Evolutionary conservation across 176 grass and related monocot genomes (phyloP), one percentile per base, ranked within the genome.

Genomic region (Musa acuminata): DNA sequence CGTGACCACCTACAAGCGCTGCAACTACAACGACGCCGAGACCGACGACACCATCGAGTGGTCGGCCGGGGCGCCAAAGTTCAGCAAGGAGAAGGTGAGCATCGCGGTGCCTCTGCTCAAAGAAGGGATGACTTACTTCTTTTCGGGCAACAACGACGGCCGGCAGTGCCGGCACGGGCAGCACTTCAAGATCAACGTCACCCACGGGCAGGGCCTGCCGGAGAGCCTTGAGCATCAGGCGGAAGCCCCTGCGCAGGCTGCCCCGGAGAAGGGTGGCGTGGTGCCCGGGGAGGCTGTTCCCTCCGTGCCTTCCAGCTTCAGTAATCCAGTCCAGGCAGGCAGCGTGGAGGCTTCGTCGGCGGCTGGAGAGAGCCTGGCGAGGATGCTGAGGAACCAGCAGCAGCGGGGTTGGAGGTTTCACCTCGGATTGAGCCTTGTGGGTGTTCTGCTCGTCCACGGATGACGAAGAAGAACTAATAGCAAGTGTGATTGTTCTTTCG

Each of bases 101-200:
- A 78, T 93, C 20, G 71, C 75, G 8, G 95, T 99, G 79, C 95
- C 95, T 16, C 85, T 99, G 12, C 86, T 99, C 83, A 87, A 83
- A 52, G 88, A 93, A 23, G 88, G 95, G 11, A 17, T 51, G 29
- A 72, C 80, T 25, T 99, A 94, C 83, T 99, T 94, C 80, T 89
- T 99, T 65, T 99, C 95, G 9, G 78, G 89, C 13, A 85, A 91
- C 82, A 94, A 94, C 78, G 95, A 99, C 22, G 95, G 95, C 9
- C 90, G 91, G 78, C 90, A 99, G 72, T 99, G 95, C 88, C 55
- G 83, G 62, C 87, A 79, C 71, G 95, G 95, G 2, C 95, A 99
- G 79, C 86, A 73, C 53, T 94, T 99, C 73, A 72, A 78, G 55
- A 65, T 94, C 75, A 81, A 90, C 58, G 88, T 99, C 19, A 84